Evolutionary conservation across 208 protist genomes (phyloP), one percentile per base, ranked within the genome.

Genomic region (Wallacemonas sp.): DNA sequence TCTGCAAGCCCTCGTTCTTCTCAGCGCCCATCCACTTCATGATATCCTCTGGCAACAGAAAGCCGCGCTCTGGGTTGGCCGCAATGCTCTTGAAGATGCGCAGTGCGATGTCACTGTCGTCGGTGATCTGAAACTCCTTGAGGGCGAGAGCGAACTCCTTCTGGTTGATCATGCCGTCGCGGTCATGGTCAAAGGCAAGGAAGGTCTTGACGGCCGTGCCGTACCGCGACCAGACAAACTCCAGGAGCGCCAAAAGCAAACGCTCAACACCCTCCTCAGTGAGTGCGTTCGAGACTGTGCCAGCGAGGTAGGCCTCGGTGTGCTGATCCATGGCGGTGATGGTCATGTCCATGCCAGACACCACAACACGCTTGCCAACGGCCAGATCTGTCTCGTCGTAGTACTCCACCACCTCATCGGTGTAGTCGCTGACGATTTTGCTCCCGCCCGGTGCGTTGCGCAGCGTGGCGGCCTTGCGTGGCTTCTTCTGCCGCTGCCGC

Each of bases 161-260:
- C 18, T 95, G 61, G 52, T 79, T 82, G 18, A 97, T 75, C 29
- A 94, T 75, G 62, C 88, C 85, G 66, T 97, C 91, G 39, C 82
- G 82, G 72, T 97, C 87, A 44, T 76, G 74, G 68, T 97, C 91
- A 67, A 95, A 88, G 10, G 80, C 76, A 12, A 93, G 71, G 57
- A 97, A 97, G 12, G 91, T 83, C 67, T 89, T 84, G n/a, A 81
- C 82, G 1, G 79, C 85, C 1, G 75, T 86, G 49, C 80, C 80
- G 55, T 93, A 93, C 41, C 87, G 86, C 11, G 86, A 89, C 23
- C 59, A 57, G 29, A 92, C 65, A 70, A 86, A 93, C 54, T 87
- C 78, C 23, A 78, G 85, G 32, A 97, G 84, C 29, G 76, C 77
- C 29, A 59, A 54, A 26, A 93, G 72, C 16, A 97, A 77, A 7